Percentiles rank a stretch among this genome's conserved stretches.
Conservation (phyloP, 1,284 basidiomycete genomes). For the Amylostereum areolatum region DNA sequence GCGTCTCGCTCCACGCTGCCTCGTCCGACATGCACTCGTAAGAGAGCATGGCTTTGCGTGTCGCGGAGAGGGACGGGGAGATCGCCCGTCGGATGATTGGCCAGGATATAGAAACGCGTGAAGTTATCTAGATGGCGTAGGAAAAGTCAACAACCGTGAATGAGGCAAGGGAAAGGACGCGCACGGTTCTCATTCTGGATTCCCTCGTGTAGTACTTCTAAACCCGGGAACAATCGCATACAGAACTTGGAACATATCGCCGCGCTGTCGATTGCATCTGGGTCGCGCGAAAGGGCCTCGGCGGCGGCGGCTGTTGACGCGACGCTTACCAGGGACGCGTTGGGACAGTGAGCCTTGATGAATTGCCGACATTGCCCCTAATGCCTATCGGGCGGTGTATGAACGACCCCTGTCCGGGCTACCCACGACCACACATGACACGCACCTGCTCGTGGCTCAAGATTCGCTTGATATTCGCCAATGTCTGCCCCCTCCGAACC, state of each 20-base stretch:
- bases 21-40: conserved; percentile 25
- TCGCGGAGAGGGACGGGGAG: conserved; percentile 2
- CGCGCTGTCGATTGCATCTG: conserved; percentile 42
- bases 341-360: conserved; percentile 45
- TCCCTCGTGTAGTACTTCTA: conserved; percentile 50
- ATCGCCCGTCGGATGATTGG: conserved; percentile 23
- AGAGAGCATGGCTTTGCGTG: conserved; percentile 28
- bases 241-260: conserved; percentile 71
- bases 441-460: conserved; percentile 73
- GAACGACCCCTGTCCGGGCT: neutral
- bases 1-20: neutral
- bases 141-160: conserved; percentile 5
- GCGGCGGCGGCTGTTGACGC: conserved; percentile 70
- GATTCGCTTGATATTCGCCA: conserved; percentile 46
- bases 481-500: conserved; percentile 45
- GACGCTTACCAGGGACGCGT: conserved; percentile 43
- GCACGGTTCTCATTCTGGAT: conserved; percentile 62
- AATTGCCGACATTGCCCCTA: conserved; percentile 73
- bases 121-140: conserved; percentile 40
- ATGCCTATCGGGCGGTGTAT: conserved; percentile 38
- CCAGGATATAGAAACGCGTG: conserved; percentile 58
- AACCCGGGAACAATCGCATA: conserved; percentile 44
- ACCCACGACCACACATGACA: conserved; percentile 1
- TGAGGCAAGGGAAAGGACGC: neutral
- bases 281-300: conserved; percentile 31